Evolutionary conservation across 2,329 filamentous ascomycete genomes (phyloP).

Genomic region (Colletotrichum kahawae): DNA sequence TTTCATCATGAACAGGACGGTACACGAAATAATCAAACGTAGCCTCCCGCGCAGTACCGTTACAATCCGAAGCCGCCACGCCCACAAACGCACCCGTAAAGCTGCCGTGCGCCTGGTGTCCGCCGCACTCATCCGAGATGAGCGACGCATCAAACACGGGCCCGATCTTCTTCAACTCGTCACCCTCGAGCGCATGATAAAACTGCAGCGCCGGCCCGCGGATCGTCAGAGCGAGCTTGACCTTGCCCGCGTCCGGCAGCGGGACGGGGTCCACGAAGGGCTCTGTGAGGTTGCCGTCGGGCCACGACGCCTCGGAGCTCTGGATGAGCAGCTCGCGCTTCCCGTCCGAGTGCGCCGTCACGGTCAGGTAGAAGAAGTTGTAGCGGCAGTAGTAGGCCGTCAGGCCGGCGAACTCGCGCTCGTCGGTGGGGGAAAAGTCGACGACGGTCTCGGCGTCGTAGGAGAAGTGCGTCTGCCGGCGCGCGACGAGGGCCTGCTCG

Average conservation of each 20-base stretch:
- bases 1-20: conserved; percentile 48
- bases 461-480: conserved; percentile 63
- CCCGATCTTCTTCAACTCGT: conserved; percentile 52
- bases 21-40: conserved; percentile 59
- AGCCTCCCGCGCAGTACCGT: conserved; percentile 52
- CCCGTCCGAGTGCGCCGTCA: conserved; percentile 61
- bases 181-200: conserved; percentile 55
- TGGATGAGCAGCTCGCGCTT: conserved; percentile 62
- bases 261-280: conserved; percentile 48
- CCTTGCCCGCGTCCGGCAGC: conserved; percentile 60
- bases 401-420: conserved; percentile 65
- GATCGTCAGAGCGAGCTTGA: conserved; percentile 56
- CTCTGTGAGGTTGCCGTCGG: conserved; percentile 49
- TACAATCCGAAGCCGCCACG: conserved; percentile 60
- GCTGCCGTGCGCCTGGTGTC: conserved; percentile 64
- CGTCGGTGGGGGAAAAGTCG: conserved; percentile 59
- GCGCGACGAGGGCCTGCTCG: conserved; percentile 60
- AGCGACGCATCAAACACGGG: conserved; percentile 64
- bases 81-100: conserved; percentile 68
- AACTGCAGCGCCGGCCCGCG: conserved; percentile 60
- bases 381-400: conserved; percentile 68
- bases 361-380: conserved; percentile 69
- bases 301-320: conserved; percentile 61
- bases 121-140: conserved; percentile 67
- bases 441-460: conserved; percentile 64